Evolutionary conservation across 192 early-diverging fungal genomes (phyloP).

Genomic region (Coemansia sp.): DNA sequence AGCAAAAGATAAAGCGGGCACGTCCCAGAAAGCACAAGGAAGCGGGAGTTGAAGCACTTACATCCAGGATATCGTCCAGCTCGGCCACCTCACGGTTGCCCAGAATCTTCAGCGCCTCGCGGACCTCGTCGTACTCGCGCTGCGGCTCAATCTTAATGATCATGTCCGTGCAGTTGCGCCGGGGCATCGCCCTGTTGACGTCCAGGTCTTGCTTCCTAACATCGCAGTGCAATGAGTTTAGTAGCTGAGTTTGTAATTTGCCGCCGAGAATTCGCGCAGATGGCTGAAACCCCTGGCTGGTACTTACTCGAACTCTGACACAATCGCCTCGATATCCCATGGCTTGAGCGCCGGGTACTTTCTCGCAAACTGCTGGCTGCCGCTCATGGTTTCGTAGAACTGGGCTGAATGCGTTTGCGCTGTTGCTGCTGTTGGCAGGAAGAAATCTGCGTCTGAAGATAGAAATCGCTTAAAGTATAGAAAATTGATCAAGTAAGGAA

Average conservation of each 20-base stretch:
- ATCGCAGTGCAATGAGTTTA: background rate
- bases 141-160: constrained; percentile 63
- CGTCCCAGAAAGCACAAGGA: background rate
- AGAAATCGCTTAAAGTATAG: too few species aligned
- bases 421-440: too few species aligned
- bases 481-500: too few species aligned
- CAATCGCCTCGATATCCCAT: constrained; percentile 52
- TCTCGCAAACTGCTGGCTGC: constrained; percentile 38
- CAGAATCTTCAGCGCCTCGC: constrained; percentile 61
- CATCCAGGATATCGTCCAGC: constrained; percentile 77
- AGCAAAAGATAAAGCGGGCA: too few species aligned
- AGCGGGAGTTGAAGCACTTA: constrained; percentile 17
- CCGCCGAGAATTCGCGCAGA: background rate
- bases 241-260: background rate
- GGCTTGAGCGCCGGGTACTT: constrained; percentile 52
- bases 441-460: too few species aligned
- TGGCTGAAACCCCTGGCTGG: background rate
- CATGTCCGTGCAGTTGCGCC: constrained; percentile 61
- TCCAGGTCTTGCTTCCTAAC: constrained; percentile 62
- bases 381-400: background rate
- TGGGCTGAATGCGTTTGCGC: too few species aligned
- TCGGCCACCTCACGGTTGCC: constrained; percentile 68
- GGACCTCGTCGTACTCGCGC: constrained; percentile 71
- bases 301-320: constrained; percentile 46
- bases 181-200: constrained; percentile 63